These are phyloP conservation scores for Pythium vanterpoolii DNA, from an alignment of 352 stramenopile species.

Conservation along the genomic window DNA sequence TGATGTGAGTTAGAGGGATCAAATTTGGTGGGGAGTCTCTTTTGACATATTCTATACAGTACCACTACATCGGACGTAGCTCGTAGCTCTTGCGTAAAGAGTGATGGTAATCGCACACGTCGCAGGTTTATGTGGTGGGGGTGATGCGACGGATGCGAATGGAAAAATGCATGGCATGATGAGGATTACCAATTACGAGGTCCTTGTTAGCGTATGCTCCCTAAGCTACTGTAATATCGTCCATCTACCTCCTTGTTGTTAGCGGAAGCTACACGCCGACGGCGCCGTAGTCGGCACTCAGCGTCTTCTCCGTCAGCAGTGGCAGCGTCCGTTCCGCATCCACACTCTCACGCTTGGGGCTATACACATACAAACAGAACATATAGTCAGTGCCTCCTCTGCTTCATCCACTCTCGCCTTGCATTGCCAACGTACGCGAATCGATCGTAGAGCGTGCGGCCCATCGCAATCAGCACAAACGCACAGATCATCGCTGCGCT, in stretches of 20 bases:
- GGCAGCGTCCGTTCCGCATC: slow-evolving; percentile 2
- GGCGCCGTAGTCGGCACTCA: slow-evolving; percentile 7
- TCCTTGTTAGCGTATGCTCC: too few species aligned
- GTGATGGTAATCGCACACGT: background rate
- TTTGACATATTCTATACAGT: background rate
- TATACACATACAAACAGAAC: background rate
- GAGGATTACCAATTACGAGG: too few species aligned
- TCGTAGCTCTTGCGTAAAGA: background rate
- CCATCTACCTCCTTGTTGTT: background rate
- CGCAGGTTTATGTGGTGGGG: too few species aligned
- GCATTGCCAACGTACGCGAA: slow-evolving; percentile 9
- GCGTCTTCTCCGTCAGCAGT: slow-evolving; percentile 8
- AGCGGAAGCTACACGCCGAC: background rate
- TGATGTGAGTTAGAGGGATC: background rate
- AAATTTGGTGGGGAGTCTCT: background rate
- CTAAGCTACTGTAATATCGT: background rate
- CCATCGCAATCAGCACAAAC: slow-evolving; percentile 56
- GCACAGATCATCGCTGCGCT: slow-evolving; percentile 52
- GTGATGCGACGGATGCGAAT: too few species aligned
- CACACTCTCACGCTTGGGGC: background rate
- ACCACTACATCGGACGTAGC: background rate
- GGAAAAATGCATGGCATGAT: too few species aligned
- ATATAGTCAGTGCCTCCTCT: background rate
- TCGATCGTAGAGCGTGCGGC: slow-evolving; percentile 12
- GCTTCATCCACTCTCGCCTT: background rate